Conservation (phyloP, 768 basidiomycete genomes). For the Tulasnella sp. region DNA sequence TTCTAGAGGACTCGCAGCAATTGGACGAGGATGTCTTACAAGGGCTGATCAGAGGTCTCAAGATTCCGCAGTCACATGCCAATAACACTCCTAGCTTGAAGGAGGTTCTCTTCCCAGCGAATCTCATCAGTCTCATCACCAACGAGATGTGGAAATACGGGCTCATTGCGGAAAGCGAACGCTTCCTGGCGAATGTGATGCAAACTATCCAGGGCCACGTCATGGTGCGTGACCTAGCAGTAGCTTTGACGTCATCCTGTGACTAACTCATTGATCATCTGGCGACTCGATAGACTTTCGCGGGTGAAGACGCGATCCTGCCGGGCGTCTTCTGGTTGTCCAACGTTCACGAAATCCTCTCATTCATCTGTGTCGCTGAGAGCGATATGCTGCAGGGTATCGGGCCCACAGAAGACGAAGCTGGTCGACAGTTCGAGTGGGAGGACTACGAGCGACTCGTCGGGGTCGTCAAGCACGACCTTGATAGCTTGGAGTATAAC, state of each 20-base stretch:
- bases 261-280: constrained; percentile 9
- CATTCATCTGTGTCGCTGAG: constrained; percentile 98
- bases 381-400: constrained; percentile 97
- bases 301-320: constrained; percentile 86
- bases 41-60: constrained; percentile 81
- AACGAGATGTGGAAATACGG: constrained; percentile 99
- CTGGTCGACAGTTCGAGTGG: constrained; percentile 91
- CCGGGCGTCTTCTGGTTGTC: constrained; percentile 99
- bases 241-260: background rate
- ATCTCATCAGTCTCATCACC: constrained; percentile 93
- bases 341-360: constrained; percentile 98
- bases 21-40: constrained; percentile 90
- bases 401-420: constrained; percentile 88
- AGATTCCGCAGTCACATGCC: constrained; percentile 83
- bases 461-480: constrained; percentile 96
- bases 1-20: constrained; percentile 82
- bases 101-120: constrained; percentile 97
- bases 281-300: constrained; percentile 54
- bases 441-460: constrained; percentile 92
- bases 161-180: constrained; percentile 90
- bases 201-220: constrained; percentile 94
- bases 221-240: constrained; percentile 55
- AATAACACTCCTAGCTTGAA: constrained; percentile 90
- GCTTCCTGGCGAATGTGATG: constrained; percentile 98
- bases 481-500: constrained; percentile 97